These are phyloP conservation scores for Beauveria scarabaeidicola DNA, from an alignment of 2,329 filamentous ascomycete genomes.

Conservation along the genomic window DNA sequence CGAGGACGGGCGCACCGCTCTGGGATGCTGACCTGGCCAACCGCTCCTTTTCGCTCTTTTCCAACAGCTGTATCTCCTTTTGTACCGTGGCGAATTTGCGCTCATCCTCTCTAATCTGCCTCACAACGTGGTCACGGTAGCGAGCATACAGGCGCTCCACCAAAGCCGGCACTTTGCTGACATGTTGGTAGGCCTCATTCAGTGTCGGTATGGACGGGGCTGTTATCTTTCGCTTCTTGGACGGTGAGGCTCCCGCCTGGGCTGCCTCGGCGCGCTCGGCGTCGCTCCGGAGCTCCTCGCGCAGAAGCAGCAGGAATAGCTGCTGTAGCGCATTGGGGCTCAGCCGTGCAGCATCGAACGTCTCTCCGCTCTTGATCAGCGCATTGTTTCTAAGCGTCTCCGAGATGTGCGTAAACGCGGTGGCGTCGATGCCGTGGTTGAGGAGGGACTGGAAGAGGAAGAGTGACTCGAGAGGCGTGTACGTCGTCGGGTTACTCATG, in stretches of 20 bases:
- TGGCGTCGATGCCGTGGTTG: slow-evolving; percentile 54
- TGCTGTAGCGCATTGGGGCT: slow-evolving; percentile 69
- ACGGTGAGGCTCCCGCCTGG: slow-evolving; percentile 36
- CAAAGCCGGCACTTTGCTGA: slow-evolving; percentile 60
- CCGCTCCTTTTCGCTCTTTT: slow-evolving; percentile 37
- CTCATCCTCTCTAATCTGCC: slow-evolving; percentile 68
- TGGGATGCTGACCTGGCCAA: slow-evolving; percentile 29
- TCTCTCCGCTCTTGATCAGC: slow-evolving; percentile 59
- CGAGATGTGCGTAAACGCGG: slow-evolving; percentile 64
- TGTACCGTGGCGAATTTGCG: slow-evolving; percentile 53
- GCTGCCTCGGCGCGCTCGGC: slow-evolving; percentile 28
- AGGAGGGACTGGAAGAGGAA: slow-evolving; percentile 76
- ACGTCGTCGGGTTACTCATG: slow-evolving; percentile 53
- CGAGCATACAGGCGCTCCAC: slow-evolving; percentile 65
- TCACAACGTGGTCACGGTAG: slow-evolving; percentile 63
- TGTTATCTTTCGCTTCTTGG: slow-evolving; percentile 67
- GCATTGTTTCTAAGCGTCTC: slow-evolving; percentile 65
- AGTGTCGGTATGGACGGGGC: slow-evolving; percentile 56
- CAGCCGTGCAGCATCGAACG: slow-evolving; percentile 67
- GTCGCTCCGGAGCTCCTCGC: slow-evolving; percentile 59
- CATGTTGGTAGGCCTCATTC: slow-evolving; percentile 57
- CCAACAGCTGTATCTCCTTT: slow-evolving; percentile 59
- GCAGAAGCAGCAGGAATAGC: slow-evolving; percentile 67
- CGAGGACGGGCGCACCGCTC: slow-evolving; percentile 23
- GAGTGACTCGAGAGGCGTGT: slow-evolving; percentile 79